These are phyloP conservation scores for Talaromyces marneffei DNA, from an alignment of 2,329 filamentous ascomycete genomes.

Conservation along the genomic window DNA sequence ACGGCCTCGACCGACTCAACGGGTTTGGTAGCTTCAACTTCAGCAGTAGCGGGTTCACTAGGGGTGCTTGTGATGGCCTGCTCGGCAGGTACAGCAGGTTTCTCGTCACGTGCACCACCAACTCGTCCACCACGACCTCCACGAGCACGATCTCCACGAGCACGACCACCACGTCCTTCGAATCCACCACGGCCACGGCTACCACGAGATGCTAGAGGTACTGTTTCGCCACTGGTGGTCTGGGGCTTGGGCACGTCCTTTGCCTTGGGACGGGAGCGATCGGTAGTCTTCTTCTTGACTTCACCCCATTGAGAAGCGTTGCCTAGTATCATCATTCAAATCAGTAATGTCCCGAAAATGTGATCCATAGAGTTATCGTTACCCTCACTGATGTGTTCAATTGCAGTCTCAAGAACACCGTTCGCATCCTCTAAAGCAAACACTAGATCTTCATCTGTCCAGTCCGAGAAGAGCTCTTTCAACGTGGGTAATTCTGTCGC, in stretches of 20 bases:
- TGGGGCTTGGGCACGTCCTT: constrained; percentile 43
- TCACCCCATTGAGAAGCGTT: constrained; percentile 50
- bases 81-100: constrained; percentile 21
- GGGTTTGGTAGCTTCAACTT: constrained; percentile 21
- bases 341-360: background rate
- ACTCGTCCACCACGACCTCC: constrained; percentile 43
- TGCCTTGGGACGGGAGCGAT: constrained; percentile 41
- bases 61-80: constrained; percentile 14
- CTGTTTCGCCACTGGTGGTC: constrained; percentile 29
- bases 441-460: constrained; percentile 91
- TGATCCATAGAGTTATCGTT: constrained; percentile 1
- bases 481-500: constrained; percentile 71
- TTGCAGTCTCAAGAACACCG: constrained; percentile 44
- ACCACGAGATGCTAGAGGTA: constrained; percentile 32
- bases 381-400: constrained; percentile 50
- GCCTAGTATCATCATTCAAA: constrained; percentile 27
- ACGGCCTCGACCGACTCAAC: constrained; percentile 21
- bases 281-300: constrained; percentile 48
- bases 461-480: constrained; percentile 89
- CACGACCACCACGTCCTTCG: constrained; percentile 43
- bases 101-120: constrained; percentile 36
- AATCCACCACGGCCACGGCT: constrained; percentile 44
- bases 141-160: constrained; percentile 45
- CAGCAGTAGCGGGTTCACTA: constrained; percentile 20
- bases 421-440: constrained; percentile 78